phyloP scores from a whole-genome alignment of 108 stramenopile genomes.

The Cyclotella kingstonii region DNA sequence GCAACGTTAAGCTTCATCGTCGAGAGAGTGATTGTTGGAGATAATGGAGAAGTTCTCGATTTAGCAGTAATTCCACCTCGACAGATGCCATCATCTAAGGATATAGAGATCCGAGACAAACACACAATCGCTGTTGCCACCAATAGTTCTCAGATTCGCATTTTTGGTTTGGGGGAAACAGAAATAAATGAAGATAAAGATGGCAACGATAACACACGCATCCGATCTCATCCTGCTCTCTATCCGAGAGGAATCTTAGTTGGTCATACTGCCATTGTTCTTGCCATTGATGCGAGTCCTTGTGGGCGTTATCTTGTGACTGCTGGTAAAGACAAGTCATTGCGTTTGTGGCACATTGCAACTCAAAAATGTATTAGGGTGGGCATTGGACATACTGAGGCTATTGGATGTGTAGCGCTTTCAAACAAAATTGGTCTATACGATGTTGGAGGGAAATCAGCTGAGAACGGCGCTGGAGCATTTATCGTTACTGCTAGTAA shows the following conservation, averaged over 20 bases:
- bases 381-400: slow-evolving; percentile 88
- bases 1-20: slow-evolving; percentile 18
- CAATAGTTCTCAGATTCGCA: slow-evolving; percentile 90
- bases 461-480: slow-evolving; percentile 81
- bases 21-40: slow-evolving; percentile 84
- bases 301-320: slow-evolving; percentile 89
- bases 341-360: slow-evolving; percentile 73
- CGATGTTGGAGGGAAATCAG: slow-evolving; percentile 81
- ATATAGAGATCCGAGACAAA: slow-evolving; percentile 25
- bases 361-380: slow-evolving; percentile 54
- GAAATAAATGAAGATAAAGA: slow-evolving; percentile 7
- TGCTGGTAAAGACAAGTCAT: slow-evolving; percentile 88
- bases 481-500: slow-evolving; percentile 90
- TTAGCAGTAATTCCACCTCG: slow-evolving; percentile 69
- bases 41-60: slow-evolving; percentile 94
- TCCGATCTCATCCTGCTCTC: slow-evolving; percentile 58
- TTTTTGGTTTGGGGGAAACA: slow-evolving; percentile 66
- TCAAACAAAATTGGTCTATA: slow-evolving; percentile 77
- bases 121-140: slow-evolving; percentile 87
- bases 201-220: not conserved
- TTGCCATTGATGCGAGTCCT: slow-evolving; percentile 88
- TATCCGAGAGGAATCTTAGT: slow-evolving; percentile 63
- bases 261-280: slow-evolving; percentile 93
- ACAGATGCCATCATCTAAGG: not conserved
- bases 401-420: slow-evolving; percentile 74